Evolutionary conservation across 176 grass and related monocot genomes (phyloP).

Genomic region (Eleusine coracana): DNA sequence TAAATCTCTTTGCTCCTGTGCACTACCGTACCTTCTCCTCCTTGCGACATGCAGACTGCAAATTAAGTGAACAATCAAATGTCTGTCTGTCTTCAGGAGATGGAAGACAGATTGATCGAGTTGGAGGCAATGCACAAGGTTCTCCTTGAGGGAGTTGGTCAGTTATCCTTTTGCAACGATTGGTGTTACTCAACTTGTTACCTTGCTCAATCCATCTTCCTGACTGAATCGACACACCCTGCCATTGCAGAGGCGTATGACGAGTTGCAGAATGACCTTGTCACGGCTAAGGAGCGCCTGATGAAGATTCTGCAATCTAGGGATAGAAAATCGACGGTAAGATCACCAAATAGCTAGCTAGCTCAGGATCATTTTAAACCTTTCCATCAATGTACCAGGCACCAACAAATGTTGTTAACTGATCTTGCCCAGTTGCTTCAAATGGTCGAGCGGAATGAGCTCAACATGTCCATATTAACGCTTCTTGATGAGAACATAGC

Average conservation of each 20-base stretch:
- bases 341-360: not conserved
- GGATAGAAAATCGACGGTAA: constrained; percentile 81
- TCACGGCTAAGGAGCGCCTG: constrained; percentile 69
- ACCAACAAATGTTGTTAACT: not conserved
- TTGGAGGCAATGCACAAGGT: constrained; percentile 94
- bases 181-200: too few species aligned
- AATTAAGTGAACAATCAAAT: not conserved
- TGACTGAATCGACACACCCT: too few species aligned
- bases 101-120: constrained; percentile 86
- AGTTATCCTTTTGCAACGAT: not conserved
- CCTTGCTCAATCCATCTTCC: too few species aligned
- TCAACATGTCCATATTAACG: constrained; percentile 70
- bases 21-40: not conserved
- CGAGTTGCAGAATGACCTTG: constrained; percentile 79
- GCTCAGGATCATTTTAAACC: too few species aligned
- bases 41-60: not conserved
- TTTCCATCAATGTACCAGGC: too few species aligned
- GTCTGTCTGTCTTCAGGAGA: constrained; percentile 50
- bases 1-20: constrained; percentile 15
- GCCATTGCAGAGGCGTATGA: constrained; percentile 79
- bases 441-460: constrained; percentile 89
- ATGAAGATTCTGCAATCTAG: constrained; percentile 78
- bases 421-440: constrained; percentile 60
- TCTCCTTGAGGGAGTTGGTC: constrained; percentile 84
- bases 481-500: constrained; percentile 96